Evolutionary conservation across 208 protist species (phyloP).

Genomic region (Vickermania spadyakhi): DNA sequence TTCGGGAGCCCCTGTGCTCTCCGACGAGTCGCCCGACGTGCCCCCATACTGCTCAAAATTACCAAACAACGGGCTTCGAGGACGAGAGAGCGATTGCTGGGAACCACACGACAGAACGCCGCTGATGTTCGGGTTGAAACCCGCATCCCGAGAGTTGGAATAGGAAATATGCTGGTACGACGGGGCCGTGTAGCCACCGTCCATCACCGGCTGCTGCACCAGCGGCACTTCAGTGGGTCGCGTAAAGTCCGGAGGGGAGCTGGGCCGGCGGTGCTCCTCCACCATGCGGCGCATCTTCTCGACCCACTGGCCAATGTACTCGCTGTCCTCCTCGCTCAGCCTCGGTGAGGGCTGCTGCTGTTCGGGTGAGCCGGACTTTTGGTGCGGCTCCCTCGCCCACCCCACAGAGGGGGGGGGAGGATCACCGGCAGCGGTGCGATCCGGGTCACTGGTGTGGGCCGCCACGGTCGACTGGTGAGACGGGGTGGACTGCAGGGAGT

Average conservation of each 20-base stretch:
- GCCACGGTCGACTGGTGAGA: too few species aligned
- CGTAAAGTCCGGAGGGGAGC: background rate
- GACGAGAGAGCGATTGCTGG: too few species aligned
- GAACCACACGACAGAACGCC: too few species aligned
- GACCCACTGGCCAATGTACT: constrained; percentile 5
- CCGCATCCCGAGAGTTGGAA: background rate
- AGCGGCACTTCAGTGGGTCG: background rate
- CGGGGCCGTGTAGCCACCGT: too few species aligned
- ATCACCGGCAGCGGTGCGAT: too few species aligned
- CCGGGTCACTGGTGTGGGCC: too few species aligned
- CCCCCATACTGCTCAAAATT: background rate
- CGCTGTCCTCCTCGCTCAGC: background rate
- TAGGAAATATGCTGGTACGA: background rate
- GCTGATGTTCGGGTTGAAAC: background rate
- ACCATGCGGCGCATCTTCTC: constrained; percentile 8
- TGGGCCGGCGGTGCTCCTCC: constrained; percentile 1
- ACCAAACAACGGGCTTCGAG: constrained; percentile 1
- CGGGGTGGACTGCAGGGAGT: too few species aligned
- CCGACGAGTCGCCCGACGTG: background rate
- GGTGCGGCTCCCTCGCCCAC: too few species aligned
- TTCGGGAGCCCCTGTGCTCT: background rate
- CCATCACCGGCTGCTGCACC: too few species aligned
- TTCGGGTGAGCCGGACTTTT: too few species aligned
- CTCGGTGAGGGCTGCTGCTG: too few species aligned
- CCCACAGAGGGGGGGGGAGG: too few species aligned